Percentiles rank a stretch among this genome's conserved stretches.
Evolutionary conservation across 257 asterid genomes (phyloP).

Genomic region (Paulownia fortunei): DNA sequence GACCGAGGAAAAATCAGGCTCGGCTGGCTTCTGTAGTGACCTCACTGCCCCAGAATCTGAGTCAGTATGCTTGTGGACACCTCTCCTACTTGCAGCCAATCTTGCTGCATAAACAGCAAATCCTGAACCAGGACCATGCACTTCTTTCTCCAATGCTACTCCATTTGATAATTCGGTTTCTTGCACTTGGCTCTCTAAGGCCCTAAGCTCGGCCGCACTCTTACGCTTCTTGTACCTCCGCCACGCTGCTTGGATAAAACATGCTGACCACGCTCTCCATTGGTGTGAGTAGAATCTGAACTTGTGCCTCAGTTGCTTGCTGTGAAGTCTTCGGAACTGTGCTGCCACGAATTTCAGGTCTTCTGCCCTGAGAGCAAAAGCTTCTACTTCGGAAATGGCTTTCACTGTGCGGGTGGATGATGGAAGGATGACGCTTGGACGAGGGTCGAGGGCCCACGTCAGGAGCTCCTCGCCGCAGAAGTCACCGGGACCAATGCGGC

Average conservation of each 20-base stretch:
- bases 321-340: slow-evolving; percentile 84
- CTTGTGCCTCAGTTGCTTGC: slow-evolving; percentile 89
- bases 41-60: slow-evolving; percentile 56
- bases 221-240: slow-evolving; percentile 68
- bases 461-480: slow-evolving; percentile 97
- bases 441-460: slow-evolving; percentile 98
- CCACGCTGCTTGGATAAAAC: slow-evolving; percentile 94
- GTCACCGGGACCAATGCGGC: slow-evolving; percentile 84
- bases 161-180: slow-evolving; percentile 24
- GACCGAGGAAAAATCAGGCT: slow-evolving; percentile 87
- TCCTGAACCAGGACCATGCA: slow-evolving; percentile 41
- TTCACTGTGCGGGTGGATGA: slow-evolving; percentile 90
- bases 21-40: slow-evolving; percentile 82
- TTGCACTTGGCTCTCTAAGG: slow-evolving; percentile 42
- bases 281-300: slow-evolving; percentile 95
- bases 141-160: slow-evolving; percentile 28
- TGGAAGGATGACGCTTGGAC: slow-evolving; percentile 82
- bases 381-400: slow-evolving; percentile 88
- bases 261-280: slow-evolving; percentile 94
- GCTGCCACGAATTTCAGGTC: slow-evolving; percentile 87
- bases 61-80: slow-evolving; percentile 48
- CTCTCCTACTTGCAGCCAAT: slow-evolving; percentile 64
- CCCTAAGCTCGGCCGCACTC: slow-evolving; percentile 57
- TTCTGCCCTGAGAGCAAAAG: slow-evolving; percentile 82
- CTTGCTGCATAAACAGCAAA: slow-evolving; percentile 54